Conservation (phyloP, 768 basidiomycete species). For the Lentinula boryana region DNA sequence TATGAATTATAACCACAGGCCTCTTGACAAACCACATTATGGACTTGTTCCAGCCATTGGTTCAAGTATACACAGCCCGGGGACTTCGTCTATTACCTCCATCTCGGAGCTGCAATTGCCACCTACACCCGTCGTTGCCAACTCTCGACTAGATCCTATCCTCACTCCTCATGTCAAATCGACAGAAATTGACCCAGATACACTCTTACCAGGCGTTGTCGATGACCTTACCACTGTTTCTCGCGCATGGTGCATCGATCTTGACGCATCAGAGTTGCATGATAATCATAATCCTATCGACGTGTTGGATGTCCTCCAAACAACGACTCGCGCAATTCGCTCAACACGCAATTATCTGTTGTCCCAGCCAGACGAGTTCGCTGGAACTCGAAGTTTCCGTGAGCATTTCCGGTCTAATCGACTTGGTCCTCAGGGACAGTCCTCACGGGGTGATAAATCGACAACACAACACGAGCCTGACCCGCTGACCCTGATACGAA, state of each 20-base stretch:
- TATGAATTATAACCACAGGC: neutral
- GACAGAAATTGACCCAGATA: conserved; percentile 70
- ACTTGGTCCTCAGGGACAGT: conserved; percentile 23
- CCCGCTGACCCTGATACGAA: conserved; percentile 64
- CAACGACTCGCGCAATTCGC: conserved; percentile 75
- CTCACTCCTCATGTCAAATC: conserved; percentile 56
- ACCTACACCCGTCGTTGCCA: conserved; percentile 57
- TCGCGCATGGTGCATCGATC: conserved; percentile 55
- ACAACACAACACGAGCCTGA: conserved; percentile 25
- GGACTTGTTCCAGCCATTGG: conserved; percentile 78
- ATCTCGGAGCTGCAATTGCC: conserved; percentile 57
- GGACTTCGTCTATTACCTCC: conserved; percentile 32
- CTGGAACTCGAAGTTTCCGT: conserved; percentile 37
- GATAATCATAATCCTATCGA: conserved; percentile 30
- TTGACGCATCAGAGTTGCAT: conserved; percentile 2
- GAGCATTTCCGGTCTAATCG: conserved; percentile 53
- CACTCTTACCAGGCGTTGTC: conserved; percentile 69
- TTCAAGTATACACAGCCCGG: conserved; percentile 41
- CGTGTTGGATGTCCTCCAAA: conserved; percentile 67
- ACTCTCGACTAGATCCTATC: conserved; percentile 24
- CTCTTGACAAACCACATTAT: conserved; percentile 36
- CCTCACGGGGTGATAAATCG: conserved; percentile 9
- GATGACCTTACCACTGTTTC: conserved; percentile 65
- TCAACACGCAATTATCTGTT: conserved; percentile 81
- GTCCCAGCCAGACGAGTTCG: conserved; percentile 71